Percentiles rank a stretch among this genome's conserved stretches.
These are phyloP conservation scores for Wickerhamomyces silvicola DNA, from an alignment of 805 yeast genomes.

Conservation along the genomic window DNA sequence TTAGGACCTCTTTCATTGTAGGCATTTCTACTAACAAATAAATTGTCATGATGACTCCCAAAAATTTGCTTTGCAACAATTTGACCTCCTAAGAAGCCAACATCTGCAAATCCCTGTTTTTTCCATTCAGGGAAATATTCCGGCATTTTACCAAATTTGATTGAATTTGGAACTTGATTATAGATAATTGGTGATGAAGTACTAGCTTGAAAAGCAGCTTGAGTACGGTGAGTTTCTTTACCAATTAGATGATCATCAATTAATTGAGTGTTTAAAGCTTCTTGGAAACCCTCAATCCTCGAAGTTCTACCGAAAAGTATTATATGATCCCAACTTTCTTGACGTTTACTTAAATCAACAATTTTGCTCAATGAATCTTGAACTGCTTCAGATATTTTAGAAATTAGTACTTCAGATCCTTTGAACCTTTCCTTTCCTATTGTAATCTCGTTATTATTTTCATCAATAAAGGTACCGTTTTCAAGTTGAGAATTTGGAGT, in stretches of 20 bases:
- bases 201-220: conserved; percentile 24
- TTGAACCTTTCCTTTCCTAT: conserved; percentile 90
- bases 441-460: conserved; percentile 44
- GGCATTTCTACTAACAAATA: conserved; percentile 60
- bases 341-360: conserved; percentile 64
- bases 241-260: conserved; percentile 47
- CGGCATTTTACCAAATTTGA: conserved; percentile 65
- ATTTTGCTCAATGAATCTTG: conserved; percentile 48
- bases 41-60: conserved; percentile 49
- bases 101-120: conserved; percentile 66
- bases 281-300: conserved; percentile 68
- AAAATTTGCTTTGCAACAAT: conserved; percentile 83
- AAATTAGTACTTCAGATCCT: conserved; percentile 62
- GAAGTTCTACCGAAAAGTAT: conserved; percentile 75
- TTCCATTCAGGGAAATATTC: conserved; percentile 97
- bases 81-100: conserved; percentile 79
- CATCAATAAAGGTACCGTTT: conserved; percentile 63
- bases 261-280: conserved; percentile 55
- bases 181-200: conserved; percentile 20
- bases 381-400: conserved; percentile 45
- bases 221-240: conserved; percentile 22
- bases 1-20: conserved; percentile 79
- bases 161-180: conserved; percentile 74
- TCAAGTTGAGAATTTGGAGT: conserved; percentile 63
- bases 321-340: conserved; percentile 79